Evolutionary conservation across 208 protist species (phyloP), one percentile per base, ranked within the genome.

Genomic region (Herpetomonas tarakana): DNA sequence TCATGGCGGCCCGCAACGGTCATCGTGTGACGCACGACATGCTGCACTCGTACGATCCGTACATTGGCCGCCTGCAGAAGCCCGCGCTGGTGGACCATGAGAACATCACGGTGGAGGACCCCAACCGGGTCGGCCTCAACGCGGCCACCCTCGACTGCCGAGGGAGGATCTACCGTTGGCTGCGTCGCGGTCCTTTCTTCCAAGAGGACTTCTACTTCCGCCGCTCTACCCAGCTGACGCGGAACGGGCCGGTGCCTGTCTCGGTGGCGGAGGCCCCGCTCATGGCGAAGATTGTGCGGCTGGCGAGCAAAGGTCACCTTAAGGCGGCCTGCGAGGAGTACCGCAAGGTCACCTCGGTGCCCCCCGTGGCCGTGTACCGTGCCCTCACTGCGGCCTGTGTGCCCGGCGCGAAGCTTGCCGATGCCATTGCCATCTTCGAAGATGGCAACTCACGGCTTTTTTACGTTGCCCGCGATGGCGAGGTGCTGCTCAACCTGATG

Each of bases 21-120:
- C 91, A 96, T 54, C 86, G 91, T 19, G 85, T 96, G 35, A 96
- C 91, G 46, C 91, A 96, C 71, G 91, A 96, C 68, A 64, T 96
- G 66, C 55, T 96, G 2, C 91, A 96, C 74, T 88, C 81, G 29
- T 96, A 96, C 62, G 91, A 96, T 62, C 78, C 87, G 0, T 76
- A 90, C 72, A 86, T 94, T 76, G 87, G 86, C 11, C 63, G 73
- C 1, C 65, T 93, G 14, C 78, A 83, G 61, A 89, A 84, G 62
- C 76, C 86, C 2, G 87, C 85, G 14, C 55, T 78, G 31, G 81
- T 96, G 2, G 91, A 96, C 62, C 91, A 96, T 72, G 79, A 88
- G 30, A 88, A 88, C 65, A 87, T 96, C 47, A 81, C 76, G n/a
- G 76, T 85, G 21, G 72, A 92, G 47, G 91, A 96, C 63, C 78